These are phyloP conservation scores for Hypoxylon lenormandii DNA, from an alignment of 495 filamentous ascomycete species.

Conservation along the genomic window DNA sequence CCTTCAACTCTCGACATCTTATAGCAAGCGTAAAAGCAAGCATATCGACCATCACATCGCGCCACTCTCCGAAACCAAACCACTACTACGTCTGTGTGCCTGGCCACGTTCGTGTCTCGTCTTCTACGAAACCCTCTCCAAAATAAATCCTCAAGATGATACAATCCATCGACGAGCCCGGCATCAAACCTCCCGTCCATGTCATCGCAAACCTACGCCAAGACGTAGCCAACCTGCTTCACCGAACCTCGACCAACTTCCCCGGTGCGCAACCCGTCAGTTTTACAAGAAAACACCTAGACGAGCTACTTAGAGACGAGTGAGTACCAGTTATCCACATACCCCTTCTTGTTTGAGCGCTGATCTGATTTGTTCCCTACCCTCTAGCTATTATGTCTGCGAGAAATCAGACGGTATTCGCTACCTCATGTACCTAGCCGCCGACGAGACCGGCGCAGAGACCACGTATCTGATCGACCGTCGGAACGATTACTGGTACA, in stretches of 20 bases:
- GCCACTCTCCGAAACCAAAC: slow-evolving; percentile 11
- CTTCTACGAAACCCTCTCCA: background rate
- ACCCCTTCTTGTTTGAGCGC: background rate
- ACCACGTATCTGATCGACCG: slow-evolving; percentile 87
- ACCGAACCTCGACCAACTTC: slow-evolving; percentile 73
- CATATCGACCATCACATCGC: slow-evolving; percentile 20
- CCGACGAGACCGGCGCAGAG: slow-evolving; percentile 67
- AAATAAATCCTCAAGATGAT: slow-evolving; percentile 36
- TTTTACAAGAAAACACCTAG: slow-evolving; percentile 80
- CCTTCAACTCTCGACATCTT: background rate
- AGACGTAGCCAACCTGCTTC: slow-evolving; percentile 81
- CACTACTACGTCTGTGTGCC: slow-evolving; percentile 1
- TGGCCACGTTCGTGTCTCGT: slow-evolving; percentile 3
- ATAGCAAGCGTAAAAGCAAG: too few species aligned
- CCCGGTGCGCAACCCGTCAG: slow-evolving; percentile 96
- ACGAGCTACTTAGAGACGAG: slow-evolving; percentile 81
- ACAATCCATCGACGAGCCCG: slow-evolving; percentile 67
- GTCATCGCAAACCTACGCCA: slow-evolving; percentile 71
- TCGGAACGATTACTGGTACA: slow-evolving; percentile 92
- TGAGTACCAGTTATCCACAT: slow-evolving; percentile 49
- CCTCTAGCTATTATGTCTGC: slow-evolving; percentile 85
- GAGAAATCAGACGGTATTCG: slow-evolving; percentile 98
- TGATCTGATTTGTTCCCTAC: slow-evolving; percentile 12
- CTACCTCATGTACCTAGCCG: slow-evolving; percentile 88
- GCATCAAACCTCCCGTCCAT: slow-evolving; percentile 70